Evolutionary conservation across 345 rosid genomes (phyloP).

Genomic region (Acer campestre): DNA sequence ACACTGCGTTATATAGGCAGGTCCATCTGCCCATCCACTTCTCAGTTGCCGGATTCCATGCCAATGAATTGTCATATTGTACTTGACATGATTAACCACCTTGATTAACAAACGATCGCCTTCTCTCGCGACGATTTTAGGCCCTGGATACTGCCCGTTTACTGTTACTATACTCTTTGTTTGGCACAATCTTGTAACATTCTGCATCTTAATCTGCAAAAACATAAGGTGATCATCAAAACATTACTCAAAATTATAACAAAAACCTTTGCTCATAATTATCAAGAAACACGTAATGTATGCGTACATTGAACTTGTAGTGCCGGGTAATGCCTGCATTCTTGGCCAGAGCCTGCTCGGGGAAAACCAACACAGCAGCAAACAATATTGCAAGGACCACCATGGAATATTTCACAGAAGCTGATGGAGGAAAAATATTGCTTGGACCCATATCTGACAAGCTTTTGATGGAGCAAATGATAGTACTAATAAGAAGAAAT

Average conservation of each 20-base stretch:
- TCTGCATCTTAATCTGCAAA: constrained; percentile 55
- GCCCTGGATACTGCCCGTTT: constrained; percentile 72
- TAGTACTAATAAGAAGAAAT: not conserved
- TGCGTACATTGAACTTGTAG: constrained; percentile 48
- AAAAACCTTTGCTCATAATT: not conserved
- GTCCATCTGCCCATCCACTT: constrained; percentile 68
- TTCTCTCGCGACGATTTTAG: constrained; percentile 69
- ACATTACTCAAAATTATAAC: not conserved
- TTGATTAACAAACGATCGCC: constrained; percentile 68
- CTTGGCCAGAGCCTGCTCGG: constrained; percentile 32
- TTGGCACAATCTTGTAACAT: constrained; percentile 65
- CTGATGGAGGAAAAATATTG: not conserved
- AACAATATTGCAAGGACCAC: constrained; percentile 19
- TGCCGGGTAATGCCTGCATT: constrained; percentile 48
- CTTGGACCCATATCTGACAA: constrained; percentile 24
- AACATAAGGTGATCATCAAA: not conserved
- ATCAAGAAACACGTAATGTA: not conserved
- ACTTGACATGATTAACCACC: constrained; percentile 64
- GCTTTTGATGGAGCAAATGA: constrained; percentile 8
- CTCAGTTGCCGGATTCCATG: constrained; percentile 51
- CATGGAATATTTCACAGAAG: constrained; percentile 2
- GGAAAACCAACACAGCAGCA: constrained; percentile 24
- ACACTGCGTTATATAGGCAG: constrained; percentile 51
- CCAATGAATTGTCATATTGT: constrained; percentile 77
- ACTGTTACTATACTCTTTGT: constrained; percentile 74